These are phyloP conservation scores for Chalaropsis thielavioides DNA, from an alignment of 2,329 filamentous ascomycete species.

Conservation along the genomic window DNA sequence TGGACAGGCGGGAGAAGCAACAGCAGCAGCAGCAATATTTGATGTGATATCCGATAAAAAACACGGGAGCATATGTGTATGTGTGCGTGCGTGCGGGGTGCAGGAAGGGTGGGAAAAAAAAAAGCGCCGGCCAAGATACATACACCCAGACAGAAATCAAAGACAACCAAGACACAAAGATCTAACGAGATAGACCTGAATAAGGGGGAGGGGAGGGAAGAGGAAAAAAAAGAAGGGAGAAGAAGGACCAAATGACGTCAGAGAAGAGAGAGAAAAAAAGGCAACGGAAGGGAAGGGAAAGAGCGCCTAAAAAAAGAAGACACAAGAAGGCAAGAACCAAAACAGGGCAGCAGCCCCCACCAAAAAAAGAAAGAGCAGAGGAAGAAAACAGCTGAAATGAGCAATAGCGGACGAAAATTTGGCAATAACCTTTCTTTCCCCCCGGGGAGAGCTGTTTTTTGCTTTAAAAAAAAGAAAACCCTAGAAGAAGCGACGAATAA, in stretches of 20 bases:
- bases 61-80: neutral
- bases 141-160: neutral
- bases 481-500: too few relatives aligned
- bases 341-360: neutral
- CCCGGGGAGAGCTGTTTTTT: too few relatives aligned
- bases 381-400: neutral
- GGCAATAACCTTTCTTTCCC: neutral
- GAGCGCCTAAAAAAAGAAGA: neutral
- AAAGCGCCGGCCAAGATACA: neutral
- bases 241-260: neutral
- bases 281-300: neutral
- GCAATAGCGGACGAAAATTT: neutral
- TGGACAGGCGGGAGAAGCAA: neutral
- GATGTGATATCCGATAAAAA: constrained; percentile 1
- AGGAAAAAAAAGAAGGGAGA: neutral
- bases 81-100: neutral
- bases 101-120: neutral
- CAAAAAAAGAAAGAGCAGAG: neutral
- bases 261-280: neutral
- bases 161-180: neutral
- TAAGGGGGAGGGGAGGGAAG: neutral
- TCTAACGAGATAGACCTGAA: neutral
- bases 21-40: neutral
- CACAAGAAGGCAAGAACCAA: neutral
- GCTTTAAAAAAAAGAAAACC: too few relatives aligned